Evolutionary conservation across 768 basidiomycete species (phyloP).

Genomic region (Mrakia gelida): DNA sequence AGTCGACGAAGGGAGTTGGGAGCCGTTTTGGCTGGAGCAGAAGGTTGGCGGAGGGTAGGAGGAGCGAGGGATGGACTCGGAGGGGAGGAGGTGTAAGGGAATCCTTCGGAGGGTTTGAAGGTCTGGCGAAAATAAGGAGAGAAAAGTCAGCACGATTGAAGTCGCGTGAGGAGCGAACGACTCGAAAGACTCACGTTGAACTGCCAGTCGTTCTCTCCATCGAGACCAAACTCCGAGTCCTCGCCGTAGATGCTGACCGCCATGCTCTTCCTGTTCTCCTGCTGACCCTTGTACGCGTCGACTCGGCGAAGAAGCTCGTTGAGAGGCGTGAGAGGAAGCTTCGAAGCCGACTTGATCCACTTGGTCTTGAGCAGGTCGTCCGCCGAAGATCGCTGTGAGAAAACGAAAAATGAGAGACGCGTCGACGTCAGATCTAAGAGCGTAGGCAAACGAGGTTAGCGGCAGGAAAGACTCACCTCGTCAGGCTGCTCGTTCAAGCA

Average conservation of each 20-base stretch:
- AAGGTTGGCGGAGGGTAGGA: constrained; percentile 33
- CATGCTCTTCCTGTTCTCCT: constrained; percentile 71
- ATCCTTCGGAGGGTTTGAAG: constrained; percentile 37
- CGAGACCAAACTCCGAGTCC: constrained; percentile 37
- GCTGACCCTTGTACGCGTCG: constrained; percentile 63
- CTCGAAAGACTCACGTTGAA: constrained; percentile 11
- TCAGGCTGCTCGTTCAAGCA: constrained; percentile 76
- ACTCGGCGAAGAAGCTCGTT: constrained; percentile 77
- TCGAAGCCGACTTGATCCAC: constrained; percentile 78
- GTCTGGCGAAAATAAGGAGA: constrained; percentile 34
- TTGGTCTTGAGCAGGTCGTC: constrained; percentile 77
- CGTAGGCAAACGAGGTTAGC: constrained; percentile 19
- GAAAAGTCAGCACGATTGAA: neutral
- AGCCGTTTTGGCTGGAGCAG: constrained; percentile 44
- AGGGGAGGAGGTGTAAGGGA: neutral
- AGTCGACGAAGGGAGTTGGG: constrained; percentile 74
- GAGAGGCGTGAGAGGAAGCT: constrained; percentile 61
- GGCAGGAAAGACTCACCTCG: constrained; percentile 54
- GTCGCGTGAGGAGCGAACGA: neutral
- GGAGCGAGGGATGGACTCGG: constrained; percentile 27
- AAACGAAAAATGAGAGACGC: neutral
- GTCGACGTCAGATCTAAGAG: neutral
- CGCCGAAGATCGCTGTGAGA: constrained; percentile 68
- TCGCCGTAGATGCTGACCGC: constrained; percentile 47
- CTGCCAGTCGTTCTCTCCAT: constrained; percentile 44